These are phyloP conservation scores for Rhodamnia argentea DNA, from an alignment of 345 rosid genomes.

Conservation along the genomic window DNA sequence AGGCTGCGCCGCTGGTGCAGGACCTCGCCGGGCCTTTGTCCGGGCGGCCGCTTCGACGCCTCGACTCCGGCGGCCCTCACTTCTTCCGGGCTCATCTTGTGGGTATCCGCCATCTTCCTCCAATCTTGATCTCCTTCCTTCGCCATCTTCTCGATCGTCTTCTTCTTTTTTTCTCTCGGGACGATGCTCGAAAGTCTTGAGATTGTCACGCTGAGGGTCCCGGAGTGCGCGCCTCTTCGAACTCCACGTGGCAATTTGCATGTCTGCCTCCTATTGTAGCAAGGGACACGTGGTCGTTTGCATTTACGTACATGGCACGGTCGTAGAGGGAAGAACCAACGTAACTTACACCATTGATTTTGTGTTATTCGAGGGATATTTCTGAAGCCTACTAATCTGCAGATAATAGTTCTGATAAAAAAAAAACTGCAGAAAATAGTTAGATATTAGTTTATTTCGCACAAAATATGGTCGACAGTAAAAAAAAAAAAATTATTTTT, in stretches of 20 bases:
- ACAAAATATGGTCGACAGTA: too few species aligned
- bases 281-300: background rate
- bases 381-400: background rate
- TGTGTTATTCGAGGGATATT: background rate
- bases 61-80: slow-evolving; percentile 46
- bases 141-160: background rate
- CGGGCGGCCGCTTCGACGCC: slow-evolving; percentile 52
- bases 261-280: background rate
- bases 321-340: background rate
- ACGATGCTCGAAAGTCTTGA: background rate
- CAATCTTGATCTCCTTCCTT: slow-evolving; percentile 42
- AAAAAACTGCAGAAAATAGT: too few species aligned
- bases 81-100: slow-evolving; percentile 51
- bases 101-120: slow-evolving; percentile 53
- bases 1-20: slow-evolving; percentile 61
- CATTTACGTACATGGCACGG: background rate
- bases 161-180: background rate
- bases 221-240: background rate
- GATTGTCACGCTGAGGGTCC: accelerated
- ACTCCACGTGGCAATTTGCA: background rate
- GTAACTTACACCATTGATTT: background rate
- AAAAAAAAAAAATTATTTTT: too few species aligned
- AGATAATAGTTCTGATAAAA: too few species aligned
- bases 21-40: slow-evolving; percentile 36
- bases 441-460: too few species aligned